Evolutionary conservation across 148 eudicot species (phyloP).

Genomic region (Rhododendron vialii): DNA sequence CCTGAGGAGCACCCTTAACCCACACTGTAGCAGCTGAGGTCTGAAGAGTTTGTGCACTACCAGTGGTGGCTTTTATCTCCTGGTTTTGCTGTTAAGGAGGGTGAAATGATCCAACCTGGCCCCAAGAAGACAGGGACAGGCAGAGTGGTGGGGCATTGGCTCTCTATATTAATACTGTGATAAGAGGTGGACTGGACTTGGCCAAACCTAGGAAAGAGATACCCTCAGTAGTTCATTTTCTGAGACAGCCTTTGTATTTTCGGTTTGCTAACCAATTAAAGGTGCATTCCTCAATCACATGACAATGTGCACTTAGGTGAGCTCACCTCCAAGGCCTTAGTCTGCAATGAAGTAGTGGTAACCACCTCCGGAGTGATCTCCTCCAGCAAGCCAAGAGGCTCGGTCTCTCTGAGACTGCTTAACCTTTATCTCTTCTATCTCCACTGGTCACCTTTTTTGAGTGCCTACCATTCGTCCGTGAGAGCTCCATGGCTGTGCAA

Average conservation of each 20-base stretch:
- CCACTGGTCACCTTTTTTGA: not conserved
- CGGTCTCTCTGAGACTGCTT: not conserved
- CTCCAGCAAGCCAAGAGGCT: not conserved
- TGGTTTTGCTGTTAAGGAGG: not conserved
- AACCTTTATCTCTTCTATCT: not conserved
- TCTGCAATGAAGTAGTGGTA: not conserved
- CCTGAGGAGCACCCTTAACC: not conserved
- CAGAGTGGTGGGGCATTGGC: not conserved
- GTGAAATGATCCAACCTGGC: not conserved
- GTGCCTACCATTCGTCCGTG: not conserved
- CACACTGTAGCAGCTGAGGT: not conserved
- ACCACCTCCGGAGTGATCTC: not conserved
- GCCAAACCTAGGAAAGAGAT: not conserved
- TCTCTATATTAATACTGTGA: not conserved
- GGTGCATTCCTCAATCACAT: not conserved
- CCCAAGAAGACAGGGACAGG: not conserved
- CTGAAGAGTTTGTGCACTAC: not conserved
- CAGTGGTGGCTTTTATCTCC: not conserved
- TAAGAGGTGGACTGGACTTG: not conserved
- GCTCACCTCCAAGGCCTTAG: not conserved
- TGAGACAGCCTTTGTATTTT: not conserved
- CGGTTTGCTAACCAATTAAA: not conserved
- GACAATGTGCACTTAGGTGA: not conserved
- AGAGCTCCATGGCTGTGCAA: not conserved
- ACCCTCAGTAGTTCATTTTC: not conserved